Evolutionary conservation across 495 filamentous ascomycete species (phyloP).

Genomic region (Cercophora scortea): DNA sequence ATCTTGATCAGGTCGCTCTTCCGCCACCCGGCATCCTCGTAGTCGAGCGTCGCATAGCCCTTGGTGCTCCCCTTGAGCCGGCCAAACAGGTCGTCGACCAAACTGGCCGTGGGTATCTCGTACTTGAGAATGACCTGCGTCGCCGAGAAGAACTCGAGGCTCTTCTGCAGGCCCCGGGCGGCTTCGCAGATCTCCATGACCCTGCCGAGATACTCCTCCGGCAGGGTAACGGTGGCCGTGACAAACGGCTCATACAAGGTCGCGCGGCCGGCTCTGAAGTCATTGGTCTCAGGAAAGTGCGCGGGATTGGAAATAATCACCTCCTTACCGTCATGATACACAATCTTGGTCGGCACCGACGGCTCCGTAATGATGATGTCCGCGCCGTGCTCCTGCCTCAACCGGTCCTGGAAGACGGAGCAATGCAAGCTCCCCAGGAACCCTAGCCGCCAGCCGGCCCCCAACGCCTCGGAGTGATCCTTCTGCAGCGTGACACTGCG

Average conservation of each 20-base stretch:
- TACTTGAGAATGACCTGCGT: constrained; percentile 95
- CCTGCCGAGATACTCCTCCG: constrained; percentile 87
- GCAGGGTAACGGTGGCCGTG: constrained; percentile 76
- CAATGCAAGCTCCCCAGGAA: constrained; percentile 96
- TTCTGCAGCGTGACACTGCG: constrained; percentile 89
- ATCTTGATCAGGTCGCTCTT: constrained; percentile 77
- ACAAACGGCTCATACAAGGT: constrained; percentile 80
- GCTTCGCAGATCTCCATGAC: constrained; percentile 92
- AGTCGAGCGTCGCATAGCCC: constrained; percentile 74
- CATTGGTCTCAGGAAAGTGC: constrained; percentile 72
- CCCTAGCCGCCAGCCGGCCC: constrained; percentile 87
- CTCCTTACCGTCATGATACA: constrained; percentile 63
- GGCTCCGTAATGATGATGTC: constrained; percentile 97
- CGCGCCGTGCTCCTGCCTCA: constrained; percentile 89
- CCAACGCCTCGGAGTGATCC: constrained; percentile 86
- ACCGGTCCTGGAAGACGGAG: constrained; percentile 95
- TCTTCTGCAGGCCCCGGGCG: constrained; percentile 79
- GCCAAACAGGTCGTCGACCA: constrained; percentile 97
- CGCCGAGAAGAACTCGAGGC: constrained; percentile 83
- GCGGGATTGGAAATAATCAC: constrained; percentile 75
- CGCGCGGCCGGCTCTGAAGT: constrained; percentile 43
- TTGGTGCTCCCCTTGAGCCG: constrained; percentile 84
- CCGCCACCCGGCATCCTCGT: constrained; percentile 88
- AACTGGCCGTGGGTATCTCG: constrained; percentile 72
- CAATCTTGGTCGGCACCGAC: constrained; percentile 81